Evolutionary conservation across 176 grass and related monocot species (phyloP), one percentile per base, ranked within the genome.

Genomic region (Juncus effusus): DNA sequence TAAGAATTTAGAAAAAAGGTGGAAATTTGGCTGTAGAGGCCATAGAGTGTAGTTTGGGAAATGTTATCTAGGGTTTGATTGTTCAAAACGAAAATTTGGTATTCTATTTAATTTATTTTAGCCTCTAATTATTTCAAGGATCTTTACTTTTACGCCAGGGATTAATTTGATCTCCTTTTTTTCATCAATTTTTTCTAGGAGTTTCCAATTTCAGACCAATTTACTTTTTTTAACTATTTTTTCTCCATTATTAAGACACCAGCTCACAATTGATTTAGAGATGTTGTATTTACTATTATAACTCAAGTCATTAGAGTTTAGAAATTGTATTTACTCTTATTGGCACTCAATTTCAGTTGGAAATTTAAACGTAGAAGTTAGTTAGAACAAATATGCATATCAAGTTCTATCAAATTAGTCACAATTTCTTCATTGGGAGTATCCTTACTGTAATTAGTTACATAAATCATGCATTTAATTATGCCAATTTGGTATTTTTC

Each of bases 21-120:
- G 41, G 56, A 7, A 56, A 40, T 39, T 70, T 69, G 38, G 49
- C 8, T 16, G 19, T 56, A 10, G 2, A 5, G 36, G 66, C 8
- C 37, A 56, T 39, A 4, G 38, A 70, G 53, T 41, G 51, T 38
- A 70, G 40, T 56, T 70, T 15, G 66, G 66, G 49, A 70, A 13
- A 16, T 0, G 36, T 40, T 56, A 15, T 53, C 66, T 70, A 70
- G 66, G 66, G 66, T 70, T 70, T 70, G 66, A 16, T 56, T 1
- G 36, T 9, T 70, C 53, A 15, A 16, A 14, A 41, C 4, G 60
- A 42, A 54, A 54, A 6, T 47, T 47, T 59, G 54, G 38, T 58
- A 42, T 42, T 72, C 44, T 41, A 15, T 72, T 45, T 35, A 56
- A 9, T 60, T 59, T 10, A 35, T 59, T 38, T 41, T 28, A 28